phyloP scores from a whole-genome alignment of 306 rosid species.

The Parietaria judaica region DNA sequence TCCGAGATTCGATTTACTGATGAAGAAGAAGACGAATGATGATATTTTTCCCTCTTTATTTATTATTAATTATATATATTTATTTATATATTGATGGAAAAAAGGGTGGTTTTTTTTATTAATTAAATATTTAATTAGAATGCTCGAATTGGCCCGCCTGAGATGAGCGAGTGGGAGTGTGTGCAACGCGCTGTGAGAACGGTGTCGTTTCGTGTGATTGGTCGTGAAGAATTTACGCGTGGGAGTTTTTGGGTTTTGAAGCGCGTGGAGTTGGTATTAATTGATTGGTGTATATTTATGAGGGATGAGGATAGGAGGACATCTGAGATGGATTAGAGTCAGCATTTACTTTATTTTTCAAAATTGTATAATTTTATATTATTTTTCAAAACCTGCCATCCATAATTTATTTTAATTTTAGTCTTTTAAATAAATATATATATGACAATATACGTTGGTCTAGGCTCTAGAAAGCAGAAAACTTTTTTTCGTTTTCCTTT shows the following conservation, averaged over 20 bases:
- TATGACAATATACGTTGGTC: too few species aligned
- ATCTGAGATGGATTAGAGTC: conserved; percentile 12
- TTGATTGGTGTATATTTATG: conserved; percentile 10
- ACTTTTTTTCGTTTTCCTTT: too few species aligned
- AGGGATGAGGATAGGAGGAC: conserved; percentile 12
- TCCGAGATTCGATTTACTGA: conserved; percentile 6
- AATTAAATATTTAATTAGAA: too few species aligned
- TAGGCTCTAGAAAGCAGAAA: too few species aligned
- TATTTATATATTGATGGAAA: too few species aligned
- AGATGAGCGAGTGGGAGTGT: too few species aligned
- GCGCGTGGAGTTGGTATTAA: too few species aligned
- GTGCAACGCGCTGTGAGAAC: neutral
- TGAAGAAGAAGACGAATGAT: neutral
- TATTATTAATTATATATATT: neutral
- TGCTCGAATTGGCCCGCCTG: neutral
- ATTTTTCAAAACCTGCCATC: too few species aligned
- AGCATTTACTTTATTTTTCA: neutral
- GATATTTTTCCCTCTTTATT: neutral
- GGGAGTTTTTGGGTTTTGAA: neutral
- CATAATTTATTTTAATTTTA: too few species aligned
- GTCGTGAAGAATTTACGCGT: conserved; percentile 1
- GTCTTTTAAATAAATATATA: too few species aligned
- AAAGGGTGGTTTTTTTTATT: too few species aligned
- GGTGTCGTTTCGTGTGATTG: conserved; percentile 5
- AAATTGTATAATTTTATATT: too few species aligned